Conservation (phyloP, 2,329 filamentous ascomycete species). For the Didymella keratinophila region DNA sequence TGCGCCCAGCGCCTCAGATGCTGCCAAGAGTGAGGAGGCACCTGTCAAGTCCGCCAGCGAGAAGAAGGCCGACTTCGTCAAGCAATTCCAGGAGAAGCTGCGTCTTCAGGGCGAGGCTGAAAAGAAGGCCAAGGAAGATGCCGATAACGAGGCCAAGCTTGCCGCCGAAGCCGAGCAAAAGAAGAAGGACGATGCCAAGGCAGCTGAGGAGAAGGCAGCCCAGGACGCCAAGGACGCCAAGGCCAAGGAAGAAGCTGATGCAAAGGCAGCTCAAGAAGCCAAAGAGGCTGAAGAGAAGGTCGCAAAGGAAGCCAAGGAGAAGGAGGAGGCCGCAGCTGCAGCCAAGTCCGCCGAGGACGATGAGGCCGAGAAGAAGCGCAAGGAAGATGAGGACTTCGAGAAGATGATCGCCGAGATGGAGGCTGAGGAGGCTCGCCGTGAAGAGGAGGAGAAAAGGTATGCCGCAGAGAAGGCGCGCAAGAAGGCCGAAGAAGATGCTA, state of each 20-base stretch:
- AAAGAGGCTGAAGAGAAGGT: conserved; percentile 39
- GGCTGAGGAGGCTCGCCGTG: conserved; percentile 53
- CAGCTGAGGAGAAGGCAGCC: conserved; percentile 51
- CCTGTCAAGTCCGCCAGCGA: conserved; percentile 77
- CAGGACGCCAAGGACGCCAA: conserved; percentile 49
- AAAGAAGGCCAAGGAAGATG: conserved; percentile 58
- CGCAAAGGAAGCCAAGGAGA: conserved; percentile 46
- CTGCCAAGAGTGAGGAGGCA: conserved; percentile 72
- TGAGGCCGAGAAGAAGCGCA: conserved; percentile 46
- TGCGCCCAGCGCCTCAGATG: conserved; percentile 66
- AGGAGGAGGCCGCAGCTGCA: conserved; percentile 51
- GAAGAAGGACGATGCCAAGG: conserved; percentile 53
- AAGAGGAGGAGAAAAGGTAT: conserved; percentile 74
- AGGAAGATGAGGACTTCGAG: conserved; percentile 56
- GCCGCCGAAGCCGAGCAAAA: conserved; percentile 62
- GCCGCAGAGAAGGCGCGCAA: conserved; percentile 73
- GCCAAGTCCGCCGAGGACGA: conserved; percentile 55
- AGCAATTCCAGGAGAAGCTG: conserved; percentile 69
- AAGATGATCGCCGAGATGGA: conserved; percentile 72
- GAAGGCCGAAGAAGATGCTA: conserved; percentile 66
- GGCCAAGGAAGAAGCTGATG: conserved; percentile 40
- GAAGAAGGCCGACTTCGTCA: conserved; percentile 68
- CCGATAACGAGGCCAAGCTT: conserved; percentile 52
- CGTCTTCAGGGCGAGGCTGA: conserved; percentile 65
- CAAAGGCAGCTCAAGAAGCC: conserved; percentile 30